Base-by-base conservation (phyloP, 1,139 yeast genomes). In the Hansenula lynferdii region DNA sequence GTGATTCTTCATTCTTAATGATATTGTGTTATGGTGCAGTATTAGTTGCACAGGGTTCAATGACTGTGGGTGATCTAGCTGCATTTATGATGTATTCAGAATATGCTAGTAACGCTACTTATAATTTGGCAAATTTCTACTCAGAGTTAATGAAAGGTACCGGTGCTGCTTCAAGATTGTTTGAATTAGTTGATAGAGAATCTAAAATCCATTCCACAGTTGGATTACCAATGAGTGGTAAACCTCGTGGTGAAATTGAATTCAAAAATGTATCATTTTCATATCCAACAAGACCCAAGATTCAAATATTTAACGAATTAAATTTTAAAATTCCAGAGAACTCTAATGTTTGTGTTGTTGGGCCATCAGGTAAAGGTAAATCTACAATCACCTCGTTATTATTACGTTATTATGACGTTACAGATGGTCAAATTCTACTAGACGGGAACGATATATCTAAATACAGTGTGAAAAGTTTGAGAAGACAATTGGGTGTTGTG, bases 331-430 rank as follows among this genome's bases (percentile, higher is more conserved):
- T 92, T 43, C 77, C 77, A 29, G 75, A 86, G 15, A 97, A 97
- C 3, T 84, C 92, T 39, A 87, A 87, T 52, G 87, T 90, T 12
- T 90, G 97, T 59, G 78, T 92, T 48, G 97, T 90, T 12, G 98
- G 97, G 0, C 97, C 97, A 5, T 85, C 96, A 4, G 97, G 98
- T 15, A 80, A 94, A 46, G 98, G 97, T 24, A 92, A 92, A 61
- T 86, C 96, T 1, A 90, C 97, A 0, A 80, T 92, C 28, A 79
- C 95, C 2, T 85, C 92, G 23, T 64, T 92, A 40, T 59, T 92
- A 40, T 63, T 89, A 42, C 66, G 96, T 38, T 87, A 85, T 58
- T 92, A 92, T 57, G 89, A 86, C 51, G 95, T 96, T 5, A 55
- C 65, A 1, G 52, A 62, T 0, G 97, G 97, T 8, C 53, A 61